A percentile compares a stretch with the other conserved stretches of the same genome.
phyloP scores from a whole-genome alignment of 2,329 filamentous ascomycete genomes.

The Pseudovirgaria hyperparasitica region DNA sequence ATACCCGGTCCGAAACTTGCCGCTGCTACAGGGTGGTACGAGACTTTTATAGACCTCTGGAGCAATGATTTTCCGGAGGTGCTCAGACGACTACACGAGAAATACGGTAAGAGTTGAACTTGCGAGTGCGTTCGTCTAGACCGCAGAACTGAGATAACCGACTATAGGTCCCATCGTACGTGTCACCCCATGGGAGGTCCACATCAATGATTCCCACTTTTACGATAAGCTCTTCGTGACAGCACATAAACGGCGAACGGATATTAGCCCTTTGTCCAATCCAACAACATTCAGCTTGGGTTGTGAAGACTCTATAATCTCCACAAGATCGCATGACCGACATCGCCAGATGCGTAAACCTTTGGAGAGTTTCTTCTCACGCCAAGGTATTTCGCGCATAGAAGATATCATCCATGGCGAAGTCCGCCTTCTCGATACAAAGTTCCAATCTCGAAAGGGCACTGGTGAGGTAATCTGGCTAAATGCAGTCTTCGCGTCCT shows the following conservation, averaged over 20 bases:
- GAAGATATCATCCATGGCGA: conserved; percentile 10
- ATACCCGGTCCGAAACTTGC: conserved; percentile 15
- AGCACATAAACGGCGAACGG: conserved; percentile 10
- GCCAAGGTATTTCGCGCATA: conserved; percentile 8
- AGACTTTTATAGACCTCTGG: conserved; percentile 14
- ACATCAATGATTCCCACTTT: conserved; percentile 14
- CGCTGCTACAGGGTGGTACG: conserved; percentile 12
- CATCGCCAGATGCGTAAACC: conserved; percentile 14
- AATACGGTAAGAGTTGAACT: conserved; percentile 12
- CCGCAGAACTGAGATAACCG: background rate
- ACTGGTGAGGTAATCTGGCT: conserved; percentile 9
- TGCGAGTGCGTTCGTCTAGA: background rate
- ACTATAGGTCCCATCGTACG: conserved; percentile 15
- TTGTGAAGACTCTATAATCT: conserved; percentile 7
- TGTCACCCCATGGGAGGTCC: conserved; percentile 15
- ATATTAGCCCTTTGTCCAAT: conserved; percentile 9
- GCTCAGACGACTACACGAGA: conserved; percentile 16
- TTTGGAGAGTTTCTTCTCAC: conserved; percentile 17
- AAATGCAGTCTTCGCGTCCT: conserved; percentile 10
- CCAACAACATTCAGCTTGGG: conserved; percentile 13
- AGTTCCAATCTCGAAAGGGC: conserved; percentile 5
- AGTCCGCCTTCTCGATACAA: conserved; percentile 5
- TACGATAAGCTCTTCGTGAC: conserved; percentile 20
- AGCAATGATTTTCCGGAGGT: conserved; percentile 12
- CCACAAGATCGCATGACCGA: conserved; percentile 12